These are phyloP conservation scores for Catunica adiposa DNA, from an alignment of 2,329 filamentous ascomycete species.

Conservation along the genomic window DNA sequence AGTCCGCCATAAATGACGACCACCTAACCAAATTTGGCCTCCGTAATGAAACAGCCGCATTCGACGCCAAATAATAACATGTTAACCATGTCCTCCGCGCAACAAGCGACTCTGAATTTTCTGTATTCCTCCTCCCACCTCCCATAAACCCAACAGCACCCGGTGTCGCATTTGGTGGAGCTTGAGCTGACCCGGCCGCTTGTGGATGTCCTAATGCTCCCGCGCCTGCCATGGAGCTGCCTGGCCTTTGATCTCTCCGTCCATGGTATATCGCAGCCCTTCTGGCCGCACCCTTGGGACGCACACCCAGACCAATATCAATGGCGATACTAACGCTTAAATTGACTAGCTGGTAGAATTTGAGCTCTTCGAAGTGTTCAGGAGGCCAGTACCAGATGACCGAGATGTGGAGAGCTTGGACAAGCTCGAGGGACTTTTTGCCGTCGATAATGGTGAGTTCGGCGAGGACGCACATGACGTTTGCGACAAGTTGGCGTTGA, in stretches of 20 bases:
- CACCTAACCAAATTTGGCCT: constrained; percentile 44
- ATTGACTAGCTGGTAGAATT: constrained; percentile 78
- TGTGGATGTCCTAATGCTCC: neutral
- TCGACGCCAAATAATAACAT: constrained; percentile 41
- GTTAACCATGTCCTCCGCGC: constrained; percentile 41
- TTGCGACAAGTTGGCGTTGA: constrained; percentile 47
- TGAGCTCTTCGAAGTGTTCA: constrained; percentile 68
- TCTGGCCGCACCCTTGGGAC: constrained; percentile 16
- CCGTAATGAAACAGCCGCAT: constrained; percentile 44
- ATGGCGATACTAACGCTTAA: constrained; percentile 68
- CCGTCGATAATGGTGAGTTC: constrained; percentile 59
- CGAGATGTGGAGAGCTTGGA: constrained; percentile 60
- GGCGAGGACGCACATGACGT: constrained; percentile 57
- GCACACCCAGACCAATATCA: constrained; percentile 60
- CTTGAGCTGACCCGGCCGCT: neutral
- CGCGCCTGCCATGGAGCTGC: neutral
- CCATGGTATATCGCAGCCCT: neutral
- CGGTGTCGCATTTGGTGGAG: neutral
- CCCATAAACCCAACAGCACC: constrained; percentile 12
- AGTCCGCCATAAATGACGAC: constrained; percentile 44
- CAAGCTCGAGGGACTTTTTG: constrained; percentile 66
- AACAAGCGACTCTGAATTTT: constrained; percentile 14
- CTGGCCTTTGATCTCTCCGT: neutral
- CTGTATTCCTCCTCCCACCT: constrained; percentile 17
- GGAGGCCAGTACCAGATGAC: constrained; percentile 79